Evolutionary conservation across 768 basidiomycete genomes (phyloP).

Genomic region (Podaxis pistillaris): DNA sequence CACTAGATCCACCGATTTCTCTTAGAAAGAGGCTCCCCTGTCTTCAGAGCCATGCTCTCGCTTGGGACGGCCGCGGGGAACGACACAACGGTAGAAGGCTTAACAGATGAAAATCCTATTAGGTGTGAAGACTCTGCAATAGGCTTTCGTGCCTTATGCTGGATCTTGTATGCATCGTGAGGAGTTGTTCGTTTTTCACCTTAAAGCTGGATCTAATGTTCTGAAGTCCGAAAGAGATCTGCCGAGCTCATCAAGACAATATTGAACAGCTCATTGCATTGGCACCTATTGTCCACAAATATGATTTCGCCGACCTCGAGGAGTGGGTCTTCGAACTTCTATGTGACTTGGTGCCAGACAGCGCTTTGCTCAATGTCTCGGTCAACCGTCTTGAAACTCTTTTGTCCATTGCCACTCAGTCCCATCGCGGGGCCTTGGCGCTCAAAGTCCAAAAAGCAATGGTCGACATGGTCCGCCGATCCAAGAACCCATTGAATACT

Average conservation of each 20-base stretch:
- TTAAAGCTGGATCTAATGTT: not conserved
- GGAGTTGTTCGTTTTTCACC: not conserved
- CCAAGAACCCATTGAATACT: not conserved
- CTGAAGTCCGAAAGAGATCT: not conserved
- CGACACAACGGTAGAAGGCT: not conserved
- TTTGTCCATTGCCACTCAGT: not conserved
- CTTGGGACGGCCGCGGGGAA: not conserved
- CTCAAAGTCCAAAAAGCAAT: not conserved
- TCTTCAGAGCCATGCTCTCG: not conserved
- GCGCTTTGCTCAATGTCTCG: not conserved
- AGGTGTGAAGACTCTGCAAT: not conserved
- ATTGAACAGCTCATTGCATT: not conserved
- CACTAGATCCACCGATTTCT: conserved; percentile 5
- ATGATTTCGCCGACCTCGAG: not conserved
- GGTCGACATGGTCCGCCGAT: not conserved
- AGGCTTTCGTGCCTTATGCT: conserved; percentile 2
- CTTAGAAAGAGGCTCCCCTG: not conserved
- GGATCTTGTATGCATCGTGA: not conserved
- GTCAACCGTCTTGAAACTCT: not conserved
- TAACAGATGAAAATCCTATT: not conserved
- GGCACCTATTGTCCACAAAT: not conserved
- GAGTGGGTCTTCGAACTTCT: not conserved
- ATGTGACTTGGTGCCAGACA: not conserved
- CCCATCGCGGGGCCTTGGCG: not conserved
- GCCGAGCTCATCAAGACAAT: not conserved